These are phyloP conservation scores for Flaveria ramosissima DNA, from an alignment of 129 eudicot species.

Conservation along the genomic window DNA sequence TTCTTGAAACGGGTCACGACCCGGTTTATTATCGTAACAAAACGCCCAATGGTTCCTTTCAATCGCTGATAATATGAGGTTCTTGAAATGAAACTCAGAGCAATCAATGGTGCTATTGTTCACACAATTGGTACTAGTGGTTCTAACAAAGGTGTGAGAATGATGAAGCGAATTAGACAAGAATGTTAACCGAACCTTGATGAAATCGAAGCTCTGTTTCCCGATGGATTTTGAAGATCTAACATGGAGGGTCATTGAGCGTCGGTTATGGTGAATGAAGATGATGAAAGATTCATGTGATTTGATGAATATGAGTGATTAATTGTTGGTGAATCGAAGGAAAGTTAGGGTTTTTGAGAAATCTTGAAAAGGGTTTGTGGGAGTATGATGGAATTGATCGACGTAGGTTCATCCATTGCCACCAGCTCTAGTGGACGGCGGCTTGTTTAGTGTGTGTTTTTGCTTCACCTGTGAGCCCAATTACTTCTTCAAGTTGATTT, in stretches of 20 bases:
- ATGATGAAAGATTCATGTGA: constrained; percentile 27
- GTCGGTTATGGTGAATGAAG: constrained; percentile 27
- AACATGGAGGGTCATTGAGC: constrained; percentile 66
- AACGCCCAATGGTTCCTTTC: constrained; percentile 41
- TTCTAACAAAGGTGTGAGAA: constrained; percentile 12
- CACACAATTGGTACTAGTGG: background rate
- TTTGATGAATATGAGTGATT: background rate
- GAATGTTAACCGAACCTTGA: constrained; percentile 50
- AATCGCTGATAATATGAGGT: constrained; percentile 41
- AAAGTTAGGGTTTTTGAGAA: constrained; percentile 22
- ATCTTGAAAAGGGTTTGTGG: constrained; percentile 16
- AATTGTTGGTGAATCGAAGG: background rate
- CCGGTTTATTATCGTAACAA: constrained; percentile 12
- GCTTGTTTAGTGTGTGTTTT: constrained; percentile 14
- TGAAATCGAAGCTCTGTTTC: constrained; percentile 18
- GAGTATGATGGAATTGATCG: constrained; percentile 8
- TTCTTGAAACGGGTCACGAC: constrained; percentile 26
- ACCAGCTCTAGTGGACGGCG: constrained; percentile 38
- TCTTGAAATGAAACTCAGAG: constrained; percentile 31
- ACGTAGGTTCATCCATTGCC: constrained; percentile 42
- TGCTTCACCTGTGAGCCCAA: background rate
- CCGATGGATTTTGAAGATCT: constrained; percentile 49
- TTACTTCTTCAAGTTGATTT: background rate
- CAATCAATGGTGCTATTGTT: constrained; percentile 12
- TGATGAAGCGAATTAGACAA: constrained; percentile 34